These are phyloP conservation scores for Eimeria acervulina DNA, from an alignment of 169 alveolate genomes.

Conservation along the genomic window DNA sequence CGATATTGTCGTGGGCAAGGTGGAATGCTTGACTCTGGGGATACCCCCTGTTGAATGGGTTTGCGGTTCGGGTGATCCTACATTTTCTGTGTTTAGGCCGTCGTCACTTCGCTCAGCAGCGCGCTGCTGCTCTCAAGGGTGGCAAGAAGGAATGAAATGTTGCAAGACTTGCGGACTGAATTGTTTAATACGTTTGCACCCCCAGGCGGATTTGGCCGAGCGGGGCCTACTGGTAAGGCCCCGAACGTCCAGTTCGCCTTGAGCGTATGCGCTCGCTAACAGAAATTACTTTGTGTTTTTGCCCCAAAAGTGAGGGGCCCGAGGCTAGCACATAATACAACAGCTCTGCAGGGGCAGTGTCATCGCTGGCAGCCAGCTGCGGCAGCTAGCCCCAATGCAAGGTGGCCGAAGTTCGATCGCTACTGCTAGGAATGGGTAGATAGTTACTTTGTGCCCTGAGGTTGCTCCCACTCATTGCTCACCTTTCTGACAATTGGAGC, in stretches of 20 bases:
- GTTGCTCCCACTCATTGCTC: no score
- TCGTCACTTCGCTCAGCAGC: conserved; percentile 65
- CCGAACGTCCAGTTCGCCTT: background rate
- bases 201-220: conserved; percentile 25
- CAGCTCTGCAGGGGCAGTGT: conserved; percentile 11
- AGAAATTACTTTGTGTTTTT: background rate
- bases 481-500: no score
- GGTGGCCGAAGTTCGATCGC: conserved; percentile 68
- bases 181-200: background rate
- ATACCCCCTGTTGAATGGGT: background rate
- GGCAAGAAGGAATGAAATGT: background rate
- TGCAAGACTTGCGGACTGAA: background rate
- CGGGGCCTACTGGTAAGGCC: conserved; percentile 6
- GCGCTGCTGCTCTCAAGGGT: conserved; percentile 31
- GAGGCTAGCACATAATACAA: background rate
- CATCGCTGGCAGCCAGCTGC: conserved; percentile 19
- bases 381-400: conserved; percentile 1
- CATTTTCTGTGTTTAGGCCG: conserved; percentile 35
- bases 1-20: background rate
- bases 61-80: background rate
- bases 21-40: background rate
- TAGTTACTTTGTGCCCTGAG: conserved; percentile 2
- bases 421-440: conserved; percentile 40
- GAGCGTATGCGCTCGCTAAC: background rate
- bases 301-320: background rate